Conservation (phyloP, 768 basidiomycete species). For the Collybia nuda region DNA sequence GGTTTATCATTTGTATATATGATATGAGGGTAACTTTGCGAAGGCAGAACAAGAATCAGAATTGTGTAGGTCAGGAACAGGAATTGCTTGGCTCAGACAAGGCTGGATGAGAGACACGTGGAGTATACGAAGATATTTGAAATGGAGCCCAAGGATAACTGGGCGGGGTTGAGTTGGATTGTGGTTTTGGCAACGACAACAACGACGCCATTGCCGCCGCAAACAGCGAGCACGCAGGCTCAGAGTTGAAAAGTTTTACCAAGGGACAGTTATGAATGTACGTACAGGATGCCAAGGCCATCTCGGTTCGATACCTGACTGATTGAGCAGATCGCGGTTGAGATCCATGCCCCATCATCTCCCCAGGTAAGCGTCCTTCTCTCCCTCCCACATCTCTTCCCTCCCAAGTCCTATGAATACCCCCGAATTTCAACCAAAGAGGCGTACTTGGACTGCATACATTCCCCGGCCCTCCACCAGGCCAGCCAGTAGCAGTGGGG, state of each 20-base stretch:
- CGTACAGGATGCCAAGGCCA: constrained; percentile 12
- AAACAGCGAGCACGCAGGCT: no score
- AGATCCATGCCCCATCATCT: constrained; percentile 5
- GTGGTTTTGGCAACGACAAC: neutral
- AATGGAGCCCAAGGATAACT: neutral
- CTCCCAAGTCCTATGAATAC: constrained; percentile 18
- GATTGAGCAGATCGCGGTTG: constrained; percentile 9
- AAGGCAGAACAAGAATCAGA: no score
- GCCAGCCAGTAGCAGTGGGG: constrained; percentile 13
- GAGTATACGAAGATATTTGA: no score
- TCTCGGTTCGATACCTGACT: constrained; percentile 5
- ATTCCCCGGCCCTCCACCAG: constrained; percentile 33
- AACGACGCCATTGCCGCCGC: neutral
- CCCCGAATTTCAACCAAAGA: constrained; percentile 20
- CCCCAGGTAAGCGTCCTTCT: constrained; percentile 8
- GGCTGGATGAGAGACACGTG: no score
- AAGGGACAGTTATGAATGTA: constrained; percentile 5
- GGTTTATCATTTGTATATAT: no score
- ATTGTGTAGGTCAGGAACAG: no score
- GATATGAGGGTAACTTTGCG: no score
- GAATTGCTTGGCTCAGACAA: neutral
- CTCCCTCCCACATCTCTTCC: constrained; percentile 5
- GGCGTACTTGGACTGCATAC: constrained; percentile 36
- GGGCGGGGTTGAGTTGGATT: neutral
- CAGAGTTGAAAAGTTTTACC: neutral